Base-by-base conservation (phyloP, 2,329 filamentous ascomycete species). In the Coleophoma eucalyptorum region DNA sequence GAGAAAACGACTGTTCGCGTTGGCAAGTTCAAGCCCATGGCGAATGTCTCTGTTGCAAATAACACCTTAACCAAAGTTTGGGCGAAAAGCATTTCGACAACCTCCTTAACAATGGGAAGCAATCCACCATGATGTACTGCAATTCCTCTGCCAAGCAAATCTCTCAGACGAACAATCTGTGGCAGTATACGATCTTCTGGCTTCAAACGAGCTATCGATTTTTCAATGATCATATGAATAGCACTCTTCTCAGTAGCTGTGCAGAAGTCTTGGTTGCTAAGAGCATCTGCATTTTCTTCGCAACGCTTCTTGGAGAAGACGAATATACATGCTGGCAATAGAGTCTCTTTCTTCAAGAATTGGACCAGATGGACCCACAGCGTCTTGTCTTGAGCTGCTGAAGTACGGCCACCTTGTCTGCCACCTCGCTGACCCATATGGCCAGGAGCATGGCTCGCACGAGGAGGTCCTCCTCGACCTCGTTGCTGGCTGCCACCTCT, bases 251-350 rank as follows among this genome's bases (percentile, higher is more conserved):
- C 94, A 3, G 86, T 80, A 1, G 92, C 90, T 5, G 88, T 97
- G 66, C 89, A 95, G 64, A 96, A 97, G 65, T 99, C 94, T 58
- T 96, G 86, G 64, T 97, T 97, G 55, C 89, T 93, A 19, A 99
- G 76, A 0, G 94, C 93, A 66, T 97, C 90, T 1, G 94, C 94
- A 66, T 97, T 99, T 65, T 97, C 91, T 68, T 99, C 94, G 62
- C 94, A 97, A 48, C 94, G 80, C 70, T 94, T 96, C 73, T 97
- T 99, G 3, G 94, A 99, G 69, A 99, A 99, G 50, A 99, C 93
- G 65, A 99, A 99, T 58, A 99, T 96, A 67, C 93, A 97, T 8
- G 89, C 90, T 0, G 94, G 94, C 3, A 99, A 80, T 4, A 99
- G 77, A 45, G 83, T 90, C 48, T 91, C 83, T 68, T 96, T 96